Evolutionary conservation across 306 rosid species (phyloP), one percentile per base, ranked within the genome.

Genomic region (Lupinus albus): DNA sequence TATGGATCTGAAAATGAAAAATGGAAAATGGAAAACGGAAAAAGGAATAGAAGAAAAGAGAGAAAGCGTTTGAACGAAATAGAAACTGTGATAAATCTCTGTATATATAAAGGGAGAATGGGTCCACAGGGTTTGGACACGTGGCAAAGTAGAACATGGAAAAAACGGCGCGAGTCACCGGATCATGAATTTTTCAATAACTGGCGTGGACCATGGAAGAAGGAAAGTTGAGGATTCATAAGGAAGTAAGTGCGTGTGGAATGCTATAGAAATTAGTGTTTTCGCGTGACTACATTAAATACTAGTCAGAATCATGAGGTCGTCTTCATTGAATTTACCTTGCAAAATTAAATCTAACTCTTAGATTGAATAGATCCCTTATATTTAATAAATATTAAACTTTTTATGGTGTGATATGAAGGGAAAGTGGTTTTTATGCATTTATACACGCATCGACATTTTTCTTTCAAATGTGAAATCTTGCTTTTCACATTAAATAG

Each of bases 401-500:
- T n/a, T n/a, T n/a, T n/a, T n/a, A n/a, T n/a, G n/a, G n/a, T n/a
- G 30, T 25, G 30, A 25, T 25, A 25, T 33, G 38, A 33, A 33
- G 8, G 57, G 49, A 73, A 64, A 54, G 58, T 44, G 60, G 44
- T 64, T 64, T 53, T 64, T 44, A 53, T 12, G 63, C 5, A 44
- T 67, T 68, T 41, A 44, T 46, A 68, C 33, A 41, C 32, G 20
- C 4, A 58, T 12, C 28, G 39, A 13, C n/a, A n/a, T 50, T 60
- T 58, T 41, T n/a, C n/a, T 61, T 0, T 25, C 50, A 51, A 30
- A 60, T 57, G 13, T 15, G 4, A 60, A 60, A 51, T 2, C 11
- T 69, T 28, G 36, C 76, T 54, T 76, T 70, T 45, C 72, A 54
- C 62, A 61, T 35, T 52, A 41, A 67, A 54, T 49, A 36, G 51